These are phyloP conservation scores for Coemansia sp. DNA, from an alignment of 192 early-diverging fungal species.

Conservation along the genomic window DNA sequence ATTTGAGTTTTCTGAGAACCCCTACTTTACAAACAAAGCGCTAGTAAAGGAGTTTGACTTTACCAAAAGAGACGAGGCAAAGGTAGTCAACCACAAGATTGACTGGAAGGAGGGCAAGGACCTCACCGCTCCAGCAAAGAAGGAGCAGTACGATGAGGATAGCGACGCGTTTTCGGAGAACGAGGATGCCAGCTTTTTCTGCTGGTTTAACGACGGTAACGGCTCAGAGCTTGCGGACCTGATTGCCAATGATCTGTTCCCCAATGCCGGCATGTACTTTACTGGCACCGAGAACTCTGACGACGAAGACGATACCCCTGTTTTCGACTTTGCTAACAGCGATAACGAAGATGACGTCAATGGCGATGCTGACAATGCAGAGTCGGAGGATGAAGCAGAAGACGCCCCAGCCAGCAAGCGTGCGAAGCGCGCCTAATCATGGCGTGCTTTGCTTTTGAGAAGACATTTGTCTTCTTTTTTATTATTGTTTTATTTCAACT, in stretches of 20 bases:
- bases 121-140: slow-evolving; percentile 44
- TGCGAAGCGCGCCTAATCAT: slow-evolving; percentile 19
- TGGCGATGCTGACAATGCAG: slow-evolving; percentile 13
- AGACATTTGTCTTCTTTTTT: background rate
- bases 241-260: slow-evolving; percentile 52
- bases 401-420: slow-evolving; percentile 45
- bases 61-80: slow-evolving; percentile 59
- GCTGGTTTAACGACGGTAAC: slow-evolving; percentile 54
- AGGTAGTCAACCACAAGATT: slow-evolving; percentile 57
- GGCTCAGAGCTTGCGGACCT: slow-evolving; percentile 50
- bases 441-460: background rate
- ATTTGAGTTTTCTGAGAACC: slow-evolving; percentile 60
- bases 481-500: background rate
- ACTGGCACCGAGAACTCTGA: slow-evolving; percentile 65
- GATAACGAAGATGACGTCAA: slow-evolving; percentile 28
- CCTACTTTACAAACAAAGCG: slow-evolving; percentile 58
- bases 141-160: slow-evolving; percentile 42
- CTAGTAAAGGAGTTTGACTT: slow-evolving; percentile 63
- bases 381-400: slow-evolving; percentile 32
- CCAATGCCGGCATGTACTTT: slow-evolving; percentile 95
- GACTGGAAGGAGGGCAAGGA: slow-evolving; percentile 64
- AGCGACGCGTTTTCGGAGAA: slow-evolving; percentile 48
- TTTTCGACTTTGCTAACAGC: slow-evolving; percentile 54
- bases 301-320: slow-evolving; percentile 74
- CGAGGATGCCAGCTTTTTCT: slow-evolving; percentile 53